Percentiles rank a stretch among this genome's conserved stretches.
These are phyloP conservation scores for Puccinellia tenuiflora DNA, from an alignment of 176 grass and related monocot genomes.

Conservation along the genomic window DNA sequence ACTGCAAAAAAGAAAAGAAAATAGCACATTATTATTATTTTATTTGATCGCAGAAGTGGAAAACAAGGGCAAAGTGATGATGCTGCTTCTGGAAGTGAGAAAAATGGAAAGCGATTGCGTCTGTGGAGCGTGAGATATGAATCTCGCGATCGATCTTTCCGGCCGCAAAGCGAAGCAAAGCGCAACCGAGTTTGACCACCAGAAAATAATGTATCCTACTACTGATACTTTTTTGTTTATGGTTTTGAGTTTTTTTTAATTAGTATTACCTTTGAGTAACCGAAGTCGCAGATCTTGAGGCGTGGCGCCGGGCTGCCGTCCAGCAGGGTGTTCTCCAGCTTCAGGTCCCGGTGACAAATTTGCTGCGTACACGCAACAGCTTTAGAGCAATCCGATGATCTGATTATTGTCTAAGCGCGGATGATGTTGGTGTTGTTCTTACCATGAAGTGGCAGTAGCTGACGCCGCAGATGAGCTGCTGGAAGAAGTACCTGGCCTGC, in stretches of 20 bases:
- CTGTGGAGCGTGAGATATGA: neutral
- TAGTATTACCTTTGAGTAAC: conserved; percentile 70
- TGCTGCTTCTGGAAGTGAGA: neutral
- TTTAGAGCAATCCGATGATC: neutral
- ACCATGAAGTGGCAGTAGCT: conserved; percentile 87
- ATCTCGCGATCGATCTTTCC: conserved; percentile 8
- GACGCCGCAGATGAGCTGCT: conserved; percentile 69
- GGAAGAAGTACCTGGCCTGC: conserved; percentile 68
- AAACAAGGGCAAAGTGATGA: neutral
- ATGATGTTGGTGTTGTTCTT: too few species aligned
- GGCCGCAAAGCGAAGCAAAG: conserved; percentile 1
- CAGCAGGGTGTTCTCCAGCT: conserved; percentile 78
- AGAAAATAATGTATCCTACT: neutral
- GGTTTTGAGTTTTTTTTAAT: neutral
- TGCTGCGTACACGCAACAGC: conserved; percentile 31
- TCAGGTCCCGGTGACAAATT: conserved; percentile 72
- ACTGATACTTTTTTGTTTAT: neutral
- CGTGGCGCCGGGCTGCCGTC: conserved; percentile 63
- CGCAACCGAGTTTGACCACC: conserved; percentile 5
- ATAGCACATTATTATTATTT: neutral
- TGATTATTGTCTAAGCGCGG: too few species aligned
- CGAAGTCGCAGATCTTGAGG: conserved; percentile 86
- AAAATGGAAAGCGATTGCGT: conserved; percentile 3
- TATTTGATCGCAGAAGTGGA: too few species aligned
- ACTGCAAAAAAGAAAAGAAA: conserved; percentile 25